Conservation (phyloP, 2,329 filamentous ascomycete species). For the Sporothrix pallida region DNA sequence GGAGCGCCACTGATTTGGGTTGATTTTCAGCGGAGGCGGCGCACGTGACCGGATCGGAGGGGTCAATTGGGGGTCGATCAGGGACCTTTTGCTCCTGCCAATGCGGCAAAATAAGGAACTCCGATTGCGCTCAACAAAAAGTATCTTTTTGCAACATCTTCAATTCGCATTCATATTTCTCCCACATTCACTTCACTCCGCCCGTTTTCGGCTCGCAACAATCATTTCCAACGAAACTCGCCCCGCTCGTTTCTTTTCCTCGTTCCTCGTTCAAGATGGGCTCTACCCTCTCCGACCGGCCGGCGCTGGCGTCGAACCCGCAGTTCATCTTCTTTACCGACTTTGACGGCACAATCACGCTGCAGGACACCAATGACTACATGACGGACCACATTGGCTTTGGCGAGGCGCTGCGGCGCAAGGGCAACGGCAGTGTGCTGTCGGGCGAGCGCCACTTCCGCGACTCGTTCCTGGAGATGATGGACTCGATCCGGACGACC, state of each 20-base stretch:
- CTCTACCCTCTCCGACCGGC: slow-evolving; percentile 40
- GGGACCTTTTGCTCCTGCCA: no score
- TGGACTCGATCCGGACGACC: slow-evolving; percentile 75
- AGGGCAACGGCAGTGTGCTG: slow-evolving; percentile 79
- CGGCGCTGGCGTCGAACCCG: slow-evolving; percentile 70
- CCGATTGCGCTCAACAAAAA: neutral
- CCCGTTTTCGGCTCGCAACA: no score
- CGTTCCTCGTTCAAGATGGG: slow-evolving; percentile 5
- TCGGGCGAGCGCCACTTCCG: slow-evolving; percentile 74
- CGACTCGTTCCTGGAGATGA: slow-evolving; percentile 88
- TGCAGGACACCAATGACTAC: slow-evolving; percentile 68
- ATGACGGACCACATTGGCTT: slow-evolving; percentile 93
- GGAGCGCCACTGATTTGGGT: no score
- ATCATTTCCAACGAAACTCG: no score
- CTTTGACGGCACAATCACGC: slow-evolving; percentile 95
- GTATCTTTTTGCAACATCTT: no score
- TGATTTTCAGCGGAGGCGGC: no score
- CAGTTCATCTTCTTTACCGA: slow-evolving; percentile 98
- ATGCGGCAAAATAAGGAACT: neutral
- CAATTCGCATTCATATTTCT: no score
- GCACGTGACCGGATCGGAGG: no score
- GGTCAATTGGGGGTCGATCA: no score
- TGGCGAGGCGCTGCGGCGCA: slow-evolving; percentile 70
- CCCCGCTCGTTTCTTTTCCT: neutral
- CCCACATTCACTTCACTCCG: no score